A percentile compares a stretch with the other conserved stretches of the same genome.
Evolutionary conservation across 305 asterid species (phyloP).

Genomic region (Fraxinus angustifolia): DNA sequence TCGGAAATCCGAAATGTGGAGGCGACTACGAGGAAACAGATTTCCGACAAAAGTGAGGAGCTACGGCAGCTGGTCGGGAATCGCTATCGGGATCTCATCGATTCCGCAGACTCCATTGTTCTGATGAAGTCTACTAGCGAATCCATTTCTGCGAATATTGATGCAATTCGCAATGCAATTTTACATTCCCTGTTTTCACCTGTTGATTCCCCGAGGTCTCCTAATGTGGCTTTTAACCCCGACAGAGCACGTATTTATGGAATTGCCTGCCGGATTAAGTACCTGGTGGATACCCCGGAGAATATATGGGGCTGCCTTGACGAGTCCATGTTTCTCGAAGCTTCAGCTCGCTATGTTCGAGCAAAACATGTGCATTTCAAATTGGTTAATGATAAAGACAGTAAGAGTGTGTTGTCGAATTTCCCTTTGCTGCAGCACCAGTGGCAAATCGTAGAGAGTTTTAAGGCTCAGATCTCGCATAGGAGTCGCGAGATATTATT

Average conservation of each 20-base stretch:
- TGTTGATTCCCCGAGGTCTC: slow-evolving; percentile 49
- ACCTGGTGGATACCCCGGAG: slow-evolving; percentile 94
- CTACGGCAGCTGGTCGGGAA: slow-evolving; percentile 84
- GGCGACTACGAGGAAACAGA: slow-evolving; percentile 73
- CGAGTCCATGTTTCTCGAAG: slow-evolving; percentile 85
- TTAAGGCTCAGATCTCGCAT: slow-evolving; percentile 90
- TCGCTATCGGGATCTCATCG: slow-evolving; percentile 94
- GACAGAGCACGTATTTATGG: slow-evolving; percentile 65
- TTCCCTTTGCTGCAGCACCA: slow-evolving; percentile 95
- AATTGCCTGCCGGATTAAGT: slow-evolving; percentile 91
- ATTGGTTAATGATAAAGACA: slow-evolving; percentile 48
- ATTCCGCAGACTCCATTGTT: slow-evolving; percentile 90
- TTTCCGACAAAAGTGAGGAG: slow-evolving; percentile 90
- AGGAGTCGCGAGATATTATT: slow-evolving; percentile 78
- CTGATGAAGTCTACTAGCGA: slow-evolving; percentile 85
- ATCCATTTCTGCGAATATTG: slow-evolving; percentile 68
- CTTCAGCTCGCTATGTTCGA: slow-evolving; percentile 82
- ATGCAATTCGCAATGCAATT: slow-evolving; percentile 59
- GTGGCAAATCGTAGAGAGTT: slow-evolving; percentile 95
- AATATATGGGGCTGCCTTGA: slow-evolving; percentile 98
- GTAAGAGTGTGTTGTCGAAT: slow-evolving; percentile 52
- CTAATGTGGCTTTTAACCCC: slow-evolving; percentile 40
- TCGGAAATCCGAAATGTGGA: slow-evolving; percentile 80
- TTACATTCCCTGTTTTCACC: slow-evolving; percentile 68
- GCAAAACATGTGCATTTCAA: slow-evolving; percentile 77